phyloP scores from a whole-genome alignment of 2,329 filamentous ascomycete genomes.

The Sporothrix brunneoviolacea region DNA sequence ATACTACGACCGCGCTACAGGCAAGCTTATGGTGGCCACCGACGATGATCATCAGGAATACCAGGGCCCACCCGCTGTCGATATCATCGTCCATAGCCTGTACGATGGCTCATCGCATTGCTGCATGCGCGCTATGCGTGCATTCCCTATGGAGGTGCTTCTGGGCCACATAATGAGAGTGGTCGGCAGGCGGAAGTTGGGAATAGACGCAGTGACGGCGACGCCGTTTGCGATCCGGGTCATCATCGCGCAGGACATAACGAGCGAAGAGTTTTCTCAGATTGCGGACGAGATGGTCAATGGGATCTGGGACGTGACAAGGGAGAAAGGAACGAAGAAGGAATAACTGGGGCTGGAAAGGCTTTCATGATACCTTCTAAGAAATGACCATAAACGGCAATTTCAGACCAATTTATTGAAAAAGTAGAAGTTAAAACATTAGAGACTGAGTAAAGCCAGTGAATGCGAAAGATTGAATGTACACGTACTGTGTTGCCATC shows the following conservation, averaged over 20 bases:
- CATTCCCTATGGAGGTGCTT: slow-evolving; percentile 6
- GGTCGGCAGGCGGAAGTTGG: background rate
- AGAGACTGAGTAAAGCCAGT: too few species aligned
- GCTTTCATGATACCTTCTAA: too few species aligned
- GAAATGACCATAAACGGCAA: too few species aligned
- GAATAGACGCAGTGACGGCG: background rate
- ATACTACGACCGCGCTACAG: background rate
- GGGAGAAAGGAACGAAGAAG: too few species aligned
- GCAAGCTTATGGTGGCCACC: background rate
- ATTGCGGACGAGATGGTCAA: background rate
- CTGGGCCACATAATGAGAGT: slow-evolving; percentile 4
- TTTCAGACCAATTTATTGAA: too few species aligned
- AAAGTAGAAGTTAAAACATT: too few species aligned
- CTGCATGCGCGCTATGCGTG: background rate
- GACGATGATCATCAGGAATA: background rate
- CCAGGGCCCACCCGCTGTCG: slow-evolving; percentile 6
- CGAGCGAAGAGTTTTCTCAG: background rate
- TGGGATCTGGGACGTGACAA: background rate
- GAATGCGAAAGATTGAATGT: too few species aligned
- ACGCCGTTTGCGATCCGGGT: background rate
- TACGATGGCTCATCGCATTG: slow-evolving; percentile 1
- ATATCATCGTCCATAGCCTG: slow-evolving; percentile 4
- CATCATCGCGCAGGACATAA: background rate
- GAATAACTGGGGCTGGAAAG: too few species aligned
- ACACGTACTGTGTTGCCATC: too few species aligned